Base-by-base conservation (phyloP, 208 protist genomes). In the Trypanosoma avium region DNA sequence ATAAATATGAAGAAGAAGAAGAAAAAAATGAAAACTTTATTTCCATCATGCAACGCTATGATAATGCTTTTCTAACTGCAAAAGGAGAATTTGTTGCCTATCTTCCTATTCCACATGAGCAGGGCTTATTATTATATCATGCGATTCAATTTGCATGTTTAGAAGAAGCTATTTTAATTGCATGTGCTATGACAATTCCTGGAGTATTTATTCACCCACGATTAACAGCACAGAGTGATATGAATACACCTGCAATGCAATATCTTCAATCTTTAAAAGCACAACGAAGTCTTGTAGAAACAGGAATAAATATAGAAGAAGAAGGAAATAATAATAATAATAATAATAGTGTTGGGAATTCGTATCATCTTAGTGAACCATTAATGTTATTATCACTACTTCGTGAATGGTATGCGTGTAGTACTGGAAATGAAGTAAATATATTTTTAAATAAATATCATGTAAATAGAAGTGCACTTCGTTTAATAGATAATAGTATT, bases 151-250 rank as follows among this genome's bases (percentile, higher is more conserved):
- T 94, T 68, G 48, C 60, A 50, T 88, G 81, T 53, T 70, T 92
- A 5, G 82, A 94, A 49, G 88, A 91, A n/a, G 84, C 77, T 3
- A 13, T 94, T 22, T 64, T 94, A 27, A 47, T 92, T 29, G 88
- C 82, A 19, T 88, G 79, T 43, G 88, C 81, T 32, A 92, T 90
- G 84, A 71, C 84, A 3, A 82, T 91, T 12, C 88, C 83, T 6
- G 58, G 70, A 6, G 65, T 94, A 6, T 70, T 88, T 57, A 43
- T 73, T n/a, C 26, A 66, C 21, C 79, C 81, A 21, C 71, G 75
- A 47, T 32, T 78, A 59, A 73, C 43, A 7, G 70, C 42, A n/a
- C 42, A 19, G 30, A 33, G 7, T n/a, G 57, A 55, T 17, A 38
- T 15, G 12, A 27, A 52, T 32, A 60, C 63, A 21, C 49, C 71